These are phyloP conservation scores for Asterionellopsis glacialis DNA, from an alignment of 108 stramenopile species.

Conservation along the genomic window DNA sequence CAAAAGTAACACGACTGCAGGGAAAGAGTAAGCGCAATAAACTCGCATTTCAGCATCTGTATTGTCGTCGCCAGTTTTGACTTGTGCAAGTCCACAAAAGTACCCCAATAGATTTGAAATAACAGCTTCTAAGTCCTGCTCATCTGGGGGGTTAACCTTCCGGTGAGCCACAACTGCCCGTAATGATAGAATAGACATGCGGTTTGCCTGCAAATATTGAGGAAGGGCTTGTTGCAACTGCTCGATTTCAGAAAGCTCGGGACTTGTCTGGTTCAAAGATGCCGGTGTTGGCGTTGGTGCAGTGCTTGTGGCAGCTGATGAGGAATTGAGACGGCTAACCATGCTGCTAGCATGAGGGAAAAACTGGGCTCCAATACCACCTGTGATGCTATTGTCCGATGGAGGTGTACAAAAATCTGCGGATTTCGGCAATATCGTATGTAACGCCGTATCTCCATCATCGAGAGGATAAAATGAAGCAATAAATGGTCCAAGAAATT, in stretches of 20 bases:
- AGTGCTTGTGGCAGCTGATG: constrained; percentile 32
- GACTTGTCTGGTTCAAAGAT: constrained; percentile 14
- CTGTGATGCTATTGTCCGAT: constrained; percentile 36
- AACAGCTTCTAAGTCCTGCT: constrained; percentile 58
- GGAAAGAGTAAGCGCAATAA: constrained; percentile 95
- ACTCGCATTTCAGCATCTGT: constrained; percentile 91
- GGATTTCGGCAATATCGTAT: constrained; percentile 32
- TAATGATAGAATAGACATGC: constrained; percentile 35
- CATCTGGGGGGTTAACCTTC: constrained; percentile 37
- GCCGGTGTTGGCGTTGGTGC: constrained; percentile 47
- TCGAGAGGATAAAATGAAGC: constrained; percentile 84
- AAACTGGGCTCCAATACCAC: constrained; percentile 77
- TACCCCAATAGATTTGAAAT: constrained; percentile 62
- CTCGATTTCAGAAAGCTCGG: constrained; percentile 21
- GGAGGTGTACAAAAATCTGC: constrained; percentile 18
- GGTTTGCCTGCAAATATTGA: constrained; percentile 28
- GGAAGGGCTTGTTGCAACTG: constrained; percentile 33
- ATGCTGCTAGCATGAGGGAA: constrained; percentile 86
- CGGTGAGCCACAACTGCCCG: constrained; percentile 47
- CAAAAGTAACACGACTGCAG: constrained; percentile 91
- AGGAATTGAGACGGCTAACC: constrained; percentile 63
- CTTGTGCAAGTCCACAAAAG: constrained; percentile 77
- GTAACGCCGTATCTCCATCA: constrained; percentile 30
- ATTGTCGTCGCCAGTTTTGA: constrained; percentile 70
- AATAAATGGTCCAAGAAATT: constrained; percentile 81